A percentile compares a stretch with the other conserved stretches of the same genome.
phyloP scores from a whole-genome alignment of 805 yeast genomes.

The Candida coquimbonensis region DNA sequence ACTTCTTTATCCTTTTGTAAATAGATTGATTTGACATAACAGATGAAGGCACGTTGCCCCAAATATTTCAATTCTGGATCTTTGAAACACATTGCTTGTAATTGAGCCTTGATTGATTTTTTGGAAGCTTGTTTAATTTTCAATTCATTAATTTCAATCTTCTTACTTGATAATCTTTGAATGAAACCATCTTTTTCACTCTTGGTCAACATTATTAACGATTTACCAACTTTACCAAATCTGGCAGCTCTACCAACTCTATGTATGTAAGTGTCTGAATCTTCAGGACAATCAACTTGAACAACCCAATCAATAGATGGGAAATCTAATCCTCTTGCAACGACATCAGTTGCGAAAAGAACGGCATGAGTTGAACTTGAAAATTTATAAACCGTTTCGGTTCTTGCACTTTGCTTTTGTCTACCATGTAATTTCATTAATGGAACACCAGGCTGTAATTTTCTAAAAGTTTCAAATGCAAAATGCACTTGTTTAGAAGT shows the following conservation, averaged over 20 bases:
- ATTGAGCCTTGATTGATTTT: constrained; percentile 69
- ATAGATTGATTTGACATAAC: constrained; percentile 79
- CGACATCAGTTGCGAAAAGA: constrained; percentile 96
- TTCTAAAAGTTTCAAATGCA: constrained; percentile 26
- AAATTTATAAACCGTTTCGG: constrained; percentile 61
- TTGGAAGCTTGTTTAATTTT: constrained; percentile 67
- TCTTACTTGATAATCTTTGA: constrained; percentile 50
- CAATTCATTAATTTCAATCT: constrained; percentile 64
- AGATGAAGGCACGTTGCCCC: constrained; percentile 93
- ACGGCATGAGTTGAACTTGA: constrained; percentile 40
- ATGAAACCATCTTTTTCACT: constrained; percentile 75
- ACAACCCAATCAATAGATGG: constrained; percentile 91
- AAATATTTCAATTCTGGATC: constrained; percentile 88
- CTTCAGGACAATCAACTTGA: constrained; percentile 92
- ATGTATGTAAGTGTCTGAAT: constrained; percentile 86
- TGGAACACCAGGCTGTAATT: constrained; percentile 36
- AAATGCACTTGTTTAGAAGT: constrained; percentile 49
- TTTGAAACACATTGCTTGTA: constrained; percentile 86
- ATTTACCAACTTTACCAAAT: constrained; percentile 83
- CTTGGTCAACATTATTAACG: constrained; percentile 77
- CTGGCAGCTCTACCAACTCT: constrained; percentile 96
- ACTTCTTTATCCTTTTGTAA: constrained; percentile 84
- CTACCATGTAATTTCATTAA: constrained; percentile 79
- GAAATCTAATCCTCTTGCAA: constrained; percentile 94
- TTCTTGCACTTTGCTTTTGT: constrained; percentile 69